These are phyloP conservation scores for Begonia peltatifolia DNA, from an alignment of 306 rosid species.

Conservation along the genomic window DNA sequence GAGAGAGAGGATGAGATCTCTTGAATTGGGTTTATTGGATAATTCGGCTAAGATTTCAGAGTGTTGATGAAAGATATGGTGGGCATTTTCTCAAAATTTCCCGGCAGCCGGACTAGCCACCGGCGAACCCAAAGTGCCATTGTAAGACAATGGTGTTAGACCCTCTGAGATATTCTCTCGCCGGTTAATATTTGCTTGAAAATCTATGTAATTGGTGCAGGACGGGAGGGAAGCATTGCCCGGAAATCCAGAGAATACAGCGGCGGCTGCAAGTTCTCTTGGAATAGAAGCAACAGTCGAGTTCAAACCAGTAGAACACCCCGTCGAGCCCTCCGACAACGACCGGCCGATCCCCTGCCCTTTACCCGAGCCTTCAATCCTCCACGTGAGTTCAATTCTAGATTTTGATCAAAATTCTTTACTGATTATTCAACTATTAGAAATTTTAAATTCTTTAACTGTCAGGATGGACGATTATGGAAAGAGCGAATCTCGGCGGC, in stretches of 20 bases:
- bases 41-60: background rate
- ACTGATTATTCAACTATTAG: background rate
- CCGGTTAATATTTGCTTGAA: no score
- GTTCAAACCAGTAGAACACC: constrained; percentile 95
- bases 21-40: background rate
- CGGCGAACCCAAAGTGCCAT: constrained; percentile 91
- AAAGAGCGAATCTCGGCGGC: constrained; percentile 69
- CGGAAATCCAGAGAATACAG: constrained; percentile 34
- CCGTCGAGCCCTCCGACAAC: constrained; percentile 67
- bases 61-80: constrained; percentile 37
- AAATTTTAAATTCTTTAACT: background rate
- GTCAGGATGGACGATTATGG: constrained; percentile 94
- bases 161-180: no score
- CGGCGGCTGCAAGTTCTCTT: constrained; percentile 43
- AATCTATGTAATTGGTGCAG: constrained; percentile 19
- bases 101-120: constrained; percentile 54
- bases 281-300: constrained; percentile 85
- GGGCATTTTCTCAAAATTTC: constrained; percentile 86
- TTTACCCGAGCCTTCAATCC: constrained; percentile 82
- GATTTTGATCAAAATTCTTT: background rate
- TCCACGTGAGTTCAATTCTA: constrained; percentile 46
- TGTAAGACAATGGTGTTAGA: constrained; percentile 20
- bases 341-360: constrained; percentile 87
- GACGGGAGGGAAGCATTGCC: constrained; percentile 63
- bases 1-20: background rate